phyloP scores from a whole-genome alignment of 2,329 filamentous ascomycete species.

The Trichophyton rubrum region DNA sequence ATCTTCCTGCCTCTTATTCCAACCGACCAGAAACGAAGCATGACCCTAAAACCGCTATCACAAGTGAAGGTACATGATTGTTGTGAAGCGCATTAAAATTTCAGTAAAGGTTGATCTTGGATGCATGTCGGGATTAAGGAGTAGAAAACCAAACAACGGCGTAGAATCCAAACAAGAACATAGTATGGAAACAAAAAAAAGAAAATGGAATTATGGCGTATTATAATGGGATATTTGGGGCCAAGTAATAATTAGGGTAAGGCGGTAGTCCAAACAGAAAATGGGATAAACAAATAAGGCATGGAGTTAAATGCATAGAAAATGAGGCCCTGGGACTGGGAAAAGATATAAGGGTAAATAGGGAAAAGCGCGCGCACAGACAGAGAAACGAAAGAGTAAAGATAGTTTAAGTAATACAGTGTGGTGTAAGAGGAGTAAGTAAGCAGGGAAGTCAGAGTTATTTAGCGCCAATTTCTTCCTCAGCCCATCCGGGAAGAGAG shows the following conservation, averaged over 20 bases:
- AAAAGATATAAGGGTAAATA: not conserved
- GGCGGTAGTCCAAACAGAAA: not conserved
- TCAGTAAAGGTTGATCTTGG: not conserved
- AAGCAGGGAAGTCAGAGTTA: constrained; percentile 19
- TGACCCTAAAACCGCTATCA: constrained; percentile 2
- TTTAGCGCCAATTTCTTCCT: constrained; percentile 50
- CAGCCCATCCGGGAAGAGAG: constrained; percentile 49
- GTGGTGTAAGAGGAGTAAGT: constrained; percentile 10
- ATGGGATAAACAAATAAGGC: not conserved
- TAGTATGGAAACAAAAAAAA: not conserved
- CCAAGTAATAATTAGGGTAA: not conserved
- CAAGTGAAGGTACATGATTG: constrained; percentile 4
- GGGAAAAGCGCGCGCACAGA: too few relatives aligned
- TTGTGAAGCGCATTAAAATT: constrained; percentile 1
- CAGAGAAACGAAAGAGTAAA: constrained; percentile 3
- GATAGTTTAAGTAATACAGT: constrained; percentile 9
- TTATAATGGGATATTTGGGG: not conserved
- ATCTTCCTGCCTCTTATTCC: not conserved
- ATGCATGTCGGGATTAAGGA: not conserved
- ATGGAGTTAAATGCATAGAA: constrained; percentile 1
- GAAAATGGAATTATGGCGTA: not conserved
- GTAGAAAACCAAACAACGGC: not conserved
- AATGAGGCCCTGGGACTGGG: constrained; percentile 1
- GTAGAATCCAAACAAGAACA: not conserved
- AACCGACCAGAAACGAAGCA: constrained; percentile 1